Evolutionary conservation across 768 basidiomycete genomes (phyloP).

Genomic region (Lactifluus rugatus): DNA sequence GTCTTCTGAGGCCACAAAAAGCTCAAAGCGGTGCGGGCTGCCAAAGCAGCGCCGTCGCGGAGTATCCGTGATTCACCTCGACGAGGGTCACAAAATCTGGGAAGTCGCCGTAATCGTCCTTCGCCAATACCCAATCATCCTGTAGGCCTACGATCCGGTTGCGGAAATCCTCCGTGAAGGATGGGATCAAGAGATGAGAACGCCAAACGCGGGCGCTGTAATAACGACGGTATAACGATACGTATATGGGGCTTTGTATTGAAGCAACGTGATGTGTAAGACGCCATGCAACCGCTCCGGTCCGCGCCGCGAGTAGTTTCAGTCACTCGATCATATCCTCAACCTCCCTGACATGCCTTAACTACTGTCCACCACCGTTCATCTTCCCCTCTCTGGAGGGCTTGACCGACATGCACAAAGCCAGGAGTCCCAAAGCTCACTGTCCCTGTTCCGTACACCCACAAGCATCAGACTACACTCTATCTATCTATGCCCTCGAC

Average conservation of each 20-base stretch:
- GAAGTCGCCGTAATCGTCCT: constrained; percentile 75
- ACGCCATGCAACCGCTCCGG: too few species aligned
- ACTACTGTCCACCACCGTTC: too few species aligned
- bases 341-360: too few species aligned
- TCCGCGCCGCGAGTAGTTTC: too few species aligned
- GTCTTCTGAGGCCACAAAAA: constrained; percentile 64
- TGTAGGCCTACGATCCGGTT: constrained; percentile 74
- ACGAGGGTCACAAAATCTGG: constrained; percentile 83
- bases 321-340: too few species aligned
- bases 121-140: constrained; percentile 80
- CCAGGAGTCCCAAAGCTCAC: too few species aligned
- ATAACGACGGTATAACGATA: constrained; percentile 5
- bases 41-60: constrained; percentile 89
- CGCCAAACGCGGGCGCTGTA: constrained; percentile 52
- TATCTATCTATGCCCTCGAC: too few species aligned
- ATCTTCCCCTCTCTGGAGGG: too few species aligned
- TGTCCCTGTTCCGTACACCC: too few species aligned
- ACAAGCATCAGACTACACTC: too few species aligned
- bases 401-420: too few species aligned
- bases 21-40: constrained; percentile 66
- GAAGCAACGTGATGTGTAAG: constrained; percentile 40
- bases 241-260: constrained; percentile 83
- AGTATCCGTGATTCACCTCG: constrained; percentile 80
- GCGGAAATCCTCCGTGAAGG: constrained; percentile 75
- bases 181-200: constrained; percentile 81